These are phyloP conservation scores for Pseudogymnoascus sp. DNA, from an alignment of 2,329 filamentous ascomycete genomes.

Conservation along the genomic window DNA sequence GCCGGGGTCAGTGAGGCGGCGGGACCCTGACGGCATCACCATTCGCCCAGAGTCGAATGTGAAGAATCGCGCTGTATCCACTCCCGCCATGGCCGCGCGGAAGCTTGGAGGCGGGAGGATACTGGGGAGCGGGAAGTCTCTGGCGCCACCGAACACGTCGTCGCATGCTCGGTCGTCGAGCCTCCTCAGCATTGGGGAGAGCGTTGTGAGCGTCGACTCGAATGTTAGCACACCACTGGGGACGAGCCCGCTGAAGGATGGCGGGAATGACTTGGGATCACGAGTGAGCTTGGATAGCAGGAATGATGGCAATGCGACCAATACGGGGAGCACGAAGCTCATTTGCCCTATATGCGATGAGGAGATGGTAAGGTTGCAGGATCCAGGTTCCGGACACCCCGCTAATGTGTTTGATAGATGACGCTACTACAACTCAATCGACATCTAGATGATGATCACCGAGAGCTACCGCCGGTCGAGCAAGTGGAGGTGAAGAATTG, in stretches of 20 bases:
- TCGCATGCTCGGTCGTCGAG: conserved; percentile 28
- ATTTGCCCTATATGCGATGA: conserved; percentile 97
- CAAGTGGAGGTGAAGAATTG: conserved; percentile 73
- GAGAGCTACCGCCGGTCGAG: conserved; percentile 62
- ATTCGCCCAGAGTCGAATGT: conserved; percentile 6
- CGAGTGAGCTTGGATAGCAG: conserved; percentile 59
- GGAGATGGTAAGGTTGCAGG: conserved; percentile 66
- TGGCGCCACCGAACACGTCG: conserved; percentile 56
- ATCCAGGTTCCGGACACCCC: neutral
- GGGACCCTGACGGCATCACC: conserved; percentile 6
- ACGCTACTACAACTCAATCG: conserved; percentile 88
- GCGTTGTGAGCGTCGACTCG: conserved; percentile 70
- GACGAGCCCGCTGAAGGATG: conserved; percentile 59
- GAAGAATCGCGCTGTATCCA: conserved; percentile 14
- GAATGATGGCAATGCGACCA: conserved; percentile 43
- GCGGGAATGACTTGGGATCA: conserved; percentile 70
- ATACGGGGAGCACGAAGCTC: conserved; percentile 56
- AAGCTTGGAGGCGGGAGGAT: conserved; percentile 89
- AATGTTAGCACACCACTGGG: conserved; percentile 42
- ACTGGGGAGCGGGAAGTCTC: conserved; percentile 74
- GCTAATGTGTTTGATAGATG: conserved; percentile 45
- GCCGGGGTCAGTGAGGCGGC: conserved; percentile 1
- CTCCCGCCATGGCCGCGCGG: conserved; percentile 61
- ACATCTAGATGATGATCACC: conserved; percentile 66
- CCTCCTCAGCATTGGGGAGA: conserved; percentile 51